These are phyloP conservation scores for Triticum turgidum DNA, from an alignment of 176 grass and related monocot species.

Conservation along the genomic window DNA sequence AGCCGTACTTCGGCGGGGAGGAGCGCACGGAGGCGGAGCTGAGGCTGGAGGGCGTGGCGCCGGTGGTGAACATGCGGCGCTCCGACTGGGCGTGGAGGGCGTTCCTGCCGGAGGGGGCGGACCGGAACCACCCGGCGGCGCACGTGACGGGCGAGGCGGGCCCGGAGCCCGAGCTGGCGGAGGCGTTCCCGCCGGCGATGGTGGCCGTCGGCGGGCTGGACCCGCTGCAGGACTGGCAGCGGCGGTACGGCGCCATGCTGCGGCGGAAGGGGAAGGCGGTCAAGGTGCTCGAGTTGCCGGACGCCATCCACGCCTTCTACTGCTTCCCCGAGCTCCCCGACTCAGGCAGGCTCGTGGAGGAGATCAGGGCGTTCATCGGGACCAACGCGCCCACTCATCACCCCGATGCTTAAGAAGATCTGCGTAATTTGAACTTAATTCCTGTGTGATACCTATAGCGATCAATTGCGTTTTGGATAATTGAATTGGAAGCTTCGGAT, in stretches of 20 bases:
- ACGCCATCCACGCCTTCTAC: slow-evolving; percentile 13
- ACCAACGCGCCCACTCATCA: background rate
- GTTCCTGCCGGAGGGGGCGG: slow-evolving; percentile 47
- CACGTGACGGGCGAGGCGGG: slow-evolving; percentile 35
- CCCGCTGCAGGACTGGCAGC: slow-evolving; percentile 45
- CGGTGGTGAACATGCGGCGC: slow-evolving; percentile 38
- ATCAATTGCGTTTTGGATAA: no score
- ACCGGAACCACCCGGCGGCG: slow-evolving; percentile 50
- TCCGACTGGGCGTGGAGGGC: slow-evolving; percentile 48
- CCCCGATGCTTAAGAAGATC: no score
- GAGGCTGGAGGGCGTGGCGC: slow-evolving; percentile 40
- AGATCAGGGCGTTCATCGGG: background rate
- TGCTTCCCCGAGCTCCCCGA: background rate
- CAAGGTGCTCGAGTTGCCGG: background rate
- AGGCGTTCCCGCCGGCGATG: slow-evolving; percentile 39
- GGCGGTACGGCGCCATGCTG: slow-evolving; percentile 27
- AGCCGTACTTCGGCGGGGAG: slow-evolving; percentile 70
- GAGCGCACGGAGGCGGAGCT: slow-evolving; percentile 43
- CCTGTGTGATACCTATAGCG: no score
- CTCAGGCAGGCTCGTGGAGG: background rate
- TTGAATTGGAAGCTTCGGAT: no score
- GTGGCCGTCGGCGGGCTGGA: slow-evolving; percentile 34
- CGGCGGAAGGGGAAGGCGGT: background rate
- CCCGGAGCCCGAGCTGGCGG: slow-evolving; percentile 18
- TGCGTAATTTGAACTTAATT: no score